Evolutionary conservation across 371 early-diverging fungal genomes (phyloP), one percentile per base, ranked within the genome.

Genomic region (Fennellomyces sp.): DNA sequence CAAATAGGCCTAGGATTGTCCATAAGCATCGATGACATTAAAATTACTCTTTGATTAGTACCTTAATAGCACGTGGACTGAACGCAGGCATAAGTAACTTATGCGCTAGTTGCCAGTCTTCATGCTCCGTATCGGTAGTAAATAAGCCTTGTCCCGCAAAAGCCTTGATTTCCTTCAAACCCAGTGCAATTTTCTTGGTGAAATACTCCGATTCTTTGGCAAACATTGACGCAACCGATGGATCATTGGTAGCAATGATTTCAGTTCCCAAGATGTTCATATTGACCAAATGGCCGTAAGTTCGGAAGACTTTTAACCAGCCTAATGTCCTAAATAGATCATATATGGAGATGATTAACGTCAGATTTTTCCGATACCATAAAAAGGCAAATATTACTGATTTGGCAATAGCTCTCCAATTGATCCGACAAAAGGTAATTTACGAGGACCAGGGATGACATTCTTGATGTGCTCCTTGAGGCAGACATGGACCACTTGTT

Each of bases 81-180:
- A 83, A 83, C 11, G 81, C 80, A 19, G 84, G 84, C 69, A 81
- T 79, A 12, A 83, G 54, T 13, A 83, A 42, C 53, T 78, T 80
- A 61, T 83, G 84, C 5, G 77, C 84, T 4, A 78, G 62, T 27
- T 66, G 59, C 84, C 84, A 83, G 8, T 81, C 67, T 5, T 65
- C 64, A 25, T 75, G 72, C 31, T 68, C 66, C 8, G 74, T 70
- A 42, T 77, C 70, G 8, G 70, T 66, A 8, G 84, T 83, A 38
- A 83, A 79, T n/a, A 78, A 54, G 42, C 75, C 75, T 25, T 73
- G 64, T 15, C 80, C 79, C 30, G 47, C 78, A 39, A 81, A 65
- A 0, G 57, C 47, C 52, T 73, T 69, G n/a, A 77, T 61, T 51
- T 76, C 81, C 3, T 39, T 30, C 19, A 81, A 52, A 30, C 57